Evolutionary conservation across 2,329 filamentous ascomycete species (phyloP), one percentile per base, ranked within the genome.

Genomic region (Colletotrichum graminicola): DNA sequence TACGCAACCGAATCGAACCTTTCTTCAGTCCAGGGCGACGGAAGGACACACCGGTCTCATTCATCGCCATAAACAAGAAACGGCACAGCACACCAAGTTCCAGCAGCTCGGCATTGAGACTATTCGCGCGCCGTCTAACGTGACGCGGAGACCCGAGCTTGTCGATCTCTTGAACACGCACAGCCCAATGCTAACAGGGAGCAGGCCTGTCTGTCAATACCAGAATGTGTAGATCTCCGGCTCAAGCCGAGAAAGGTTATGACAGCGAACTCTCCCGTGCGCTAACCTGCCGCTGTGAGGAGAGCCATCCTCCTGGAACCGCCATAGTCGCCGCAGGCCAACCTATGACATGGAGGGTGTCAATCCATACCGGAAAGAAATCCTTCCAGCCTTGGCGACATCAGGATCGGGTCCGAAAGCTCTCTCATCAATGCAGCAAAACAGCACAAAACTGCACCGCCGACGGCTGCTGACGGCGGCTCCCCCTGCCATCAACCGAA

Each of bases 341-440:
- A 41, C 32, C 36, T 36, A 69, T 54, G 47, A 66, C 67, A 39
- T 54, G 47, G 14, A 55, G 36, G 61, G 67, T 61, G 55, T 66
- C 54, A 60, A 55, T 60, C 32, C 10, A 6, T 18, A n/a, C 41
- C 55, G 41, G 56, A 56, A 32, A 49, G 23, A n/a, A 26, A n/a
- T 43, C 21, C 16, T 55, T 39, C 34, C 32, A 70, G 45, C 34
- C 67, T 70, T 70, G 67, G 67, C 63, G 56, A 51, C 55, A 63
- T 70, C 39, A 49, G 56, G 34, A 43, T n/a, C 57, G 62, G 34
- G 26, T 29, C 39, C 32, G 56, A 16, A 51, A 70, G 55, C 54
- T 47, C 34, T 49, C 29, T 56, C 26, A 23, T 49, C 32, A 34
- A 55, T 43, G 55, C 62, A 41, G 49, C 26, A 8, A 34, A n/a